These are phyloP conservation scores for Climacium dendroides DNA, from an alignment of 225 moss, liverwort and hornwort species.

Conservation along the genomic window DNA sequence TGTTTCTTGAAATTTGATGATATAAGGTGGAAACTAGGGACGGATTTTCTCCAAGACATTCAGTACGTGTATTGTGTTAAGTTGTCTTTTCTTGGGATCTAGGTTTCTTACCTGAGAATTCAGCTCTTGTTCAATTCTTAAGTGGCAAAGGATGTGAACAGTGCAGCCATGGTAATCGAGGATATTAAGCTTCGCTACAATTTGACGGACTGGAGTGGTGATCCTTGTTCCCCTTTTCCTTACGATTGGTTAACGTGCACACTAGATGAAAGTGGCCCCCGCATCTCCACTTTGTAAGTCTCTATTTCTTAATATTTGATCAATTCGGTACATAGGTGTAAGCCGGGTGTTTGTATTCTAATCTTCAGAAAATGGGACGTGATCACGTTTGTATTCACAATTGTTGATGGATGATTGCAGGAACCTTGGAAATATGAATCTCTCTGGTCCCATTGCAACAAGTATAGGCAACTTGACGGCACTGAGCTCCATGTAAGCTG, in stretches of 20 bases:
- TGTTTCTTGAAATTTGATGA: background rate
- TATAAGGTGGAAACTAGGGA: background rate
- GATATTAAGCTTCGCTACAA: constrained; percentile 24
- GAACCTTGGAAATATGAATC: constrained; percentile 27
- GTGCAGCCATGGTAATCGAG: constrained; percentile 34
- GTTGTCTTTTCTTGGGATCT: background rate
- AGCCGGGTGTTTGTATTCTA: background rate
- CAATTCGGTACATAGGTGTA: background rate
- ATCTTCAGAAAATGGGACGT: background rate
- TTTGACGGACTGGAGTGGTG: constrained; percentile 29
- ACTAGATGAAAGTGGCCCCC: constrained; percentile 15
- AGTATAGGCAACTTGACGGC: constrained; percentile 31
- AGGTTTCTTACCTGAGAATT: background rate
- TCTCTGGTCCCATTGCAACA: constrained; percentile 23
- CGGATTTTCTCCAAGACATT: background rate
- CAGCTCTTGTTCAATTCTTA: background rate
- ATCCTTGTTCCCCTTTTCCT: constrained; percentile 35
- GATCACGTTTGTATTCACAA: background rate
- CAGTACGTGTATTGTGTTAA: background rate
- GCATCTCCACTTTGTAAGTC: constrained; percentile 27
- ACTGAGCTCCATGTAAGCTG: constrained; percentile 24
- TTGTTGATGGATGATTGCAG: background rate
- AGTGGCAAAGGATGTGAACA: constrained; percentile 19
- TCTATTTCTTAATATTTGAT: background rate
- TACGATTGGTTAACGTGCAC: constrained; percentile 36